Percentiles rank a stretch among this genome's conserved stretches.
Evolutionary conservation across 306 rosid species (phyloP).

Genomic region (Rosa multiflora): DNA sequence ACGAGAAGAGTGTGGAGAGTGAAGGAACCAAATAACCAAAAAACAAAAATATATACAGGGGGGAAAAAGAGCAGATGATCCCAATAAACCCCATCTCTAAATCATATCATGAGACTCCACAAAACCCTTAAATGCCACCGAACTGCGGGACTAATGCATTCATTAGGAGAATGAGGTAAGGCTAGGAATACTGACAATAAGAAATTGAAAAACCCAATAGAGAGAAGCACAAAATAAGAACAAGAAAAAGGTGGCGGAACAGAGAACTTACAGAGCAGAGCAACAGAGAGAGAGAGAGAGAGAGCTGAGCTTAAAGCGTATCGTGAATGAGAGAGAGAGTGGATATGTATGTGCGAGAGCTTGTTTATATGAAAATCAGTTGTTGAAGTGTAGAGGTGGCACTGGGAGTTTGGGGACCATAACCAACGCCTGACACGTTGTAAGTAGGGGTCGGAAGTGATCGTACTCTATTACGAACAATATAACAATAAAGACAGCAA

Average conservation of each 20-base stretch:
- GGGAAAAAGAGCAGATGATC: neutral
- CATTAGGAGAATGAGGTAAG: neutral
- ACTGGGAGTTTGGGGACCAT: neutral
- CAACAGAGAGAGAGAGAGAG: neutral
- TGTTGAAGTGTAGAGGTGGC: neutral
- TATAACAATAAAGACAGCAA: too few species aligned
- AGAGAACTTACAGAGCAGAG: neutral
- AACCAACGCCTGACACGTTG: neutral
- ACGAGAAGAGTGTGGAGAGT: neutral
- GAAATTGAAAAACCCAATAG: neutral
- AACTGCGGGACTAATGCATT: neutral
- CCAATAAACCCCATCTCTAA: neutral
- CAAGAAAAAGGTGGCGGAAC: neutral
- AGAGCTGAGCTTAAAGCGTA: neutral
- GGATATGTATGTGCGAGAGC: neutral
- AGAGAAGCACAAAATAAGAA: neutral
- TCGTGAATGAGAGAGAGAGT: neutral
- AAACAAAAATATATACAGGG: neutral
- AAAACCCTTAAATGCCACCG: neutral
- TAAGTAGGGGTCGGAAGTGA: too few species aligned
- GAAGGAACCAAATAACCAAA: slow-evolving; percentile 13
- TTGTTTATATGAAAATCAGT: neutral
- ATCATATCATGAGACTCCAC: neutral
- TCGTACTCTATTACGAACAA: too few species aligned
- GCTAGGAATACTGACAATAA: neutral